A percentile compares a stretch with the other conserved stretches of the same genome.
Evolutionary conservation across 768 basidiomycete species (phyloP).

Genomic region (Leccinum uliginosum): DNA sequence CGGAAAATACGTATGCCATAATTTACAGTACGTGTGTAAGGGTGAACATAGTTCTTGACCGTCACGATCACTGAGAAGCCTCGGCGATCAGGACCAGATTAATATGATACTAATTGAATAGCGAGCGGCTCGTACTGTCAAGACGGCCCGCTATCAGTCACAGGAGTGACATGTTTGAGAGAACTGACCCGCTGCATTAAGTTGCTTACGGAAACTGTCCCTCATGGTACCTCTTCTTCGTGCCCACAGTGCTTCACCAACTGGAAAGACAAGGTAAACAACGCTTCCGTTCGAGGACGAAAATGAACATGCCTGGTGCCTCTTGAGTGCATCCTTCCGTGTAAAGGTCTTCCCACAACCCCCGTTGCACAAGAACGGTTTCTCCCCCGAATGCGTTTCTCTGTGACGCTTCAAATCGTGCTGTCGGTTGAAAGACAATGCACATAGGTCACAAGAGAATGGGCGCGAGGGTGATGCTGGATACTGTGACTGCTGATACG

Average conservation of each 20-base stretch:
- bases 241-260: slow-evolving; percentile 77
- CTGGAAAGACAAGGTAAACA: slow-evolving; percentile 33
- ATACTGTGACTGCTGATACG: slow-evolving; percentile 38
- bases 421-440: slow-evolving; percentile 79
- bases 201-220: slow-evolving; percentile 15
- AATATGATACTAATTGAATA: slow-evolving; percentile 24
- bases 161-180: slow-evolving; percentile 8
- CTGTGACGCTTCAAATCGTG: slow-evolving; percentile 83
- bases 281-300: slow-evolving; percentile 3
- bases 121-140: slow-evolving; percentile 17
- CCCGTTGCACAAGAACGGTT: slow-evolving; percentile 78
- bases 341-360: slow-evolving; percentile 87
- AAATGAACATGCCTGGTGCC: slow-evolving; percentile 62
- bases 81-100: slow-evolving; percentile 21
- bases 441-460: slow-evolving; percentile 68
- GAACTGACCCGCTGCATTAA: slow-evolving; percentile 13
- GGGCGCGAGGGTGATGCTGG: slow-evolving; percentile 58
- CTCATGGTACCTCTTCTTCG: slow-evolving; percentile 45
- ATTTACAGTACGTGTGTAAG: slow-evolving; percentile 27
- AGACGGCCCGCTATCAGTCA: slow-evolving; percentile 19
- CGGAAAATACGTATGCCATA: slow-evolving; percentile 24
- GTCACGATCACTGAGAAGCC: slow-evolving; percentile 3
- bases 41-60: slow-evolving; percentile 19
- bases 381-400: slow-evolving; percentile 82
- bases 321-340: slow-evolving; percentile 80